phyloP scores from a whole-genome alignment of 345 rosid genomes.

The Salix caprea region DNA sequence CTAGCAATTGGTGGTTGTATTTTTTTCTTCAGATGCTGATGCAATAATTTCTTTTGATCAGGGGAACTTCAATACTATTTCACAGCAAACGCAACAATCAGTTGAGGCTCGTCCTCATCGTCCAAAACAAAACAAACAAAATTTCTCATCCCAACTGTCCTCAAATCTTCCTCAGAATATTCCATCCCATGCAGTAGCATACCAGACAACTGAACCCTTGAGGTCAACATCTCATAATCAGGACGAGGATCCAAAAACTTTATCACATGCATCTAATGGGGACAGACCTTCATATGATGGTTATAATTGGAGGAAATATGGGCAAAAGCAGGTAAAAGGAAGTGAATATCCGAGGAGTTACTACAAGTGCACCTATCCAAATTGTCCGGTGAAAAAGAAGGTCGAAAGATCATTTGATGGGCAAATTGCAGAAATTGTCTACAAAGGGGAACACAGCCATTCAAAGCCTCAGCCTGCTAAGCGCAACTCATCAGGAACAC shows the following conservation, averaged over 20 bases:
- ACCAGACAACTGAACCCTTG: slow-evolving; percentile 28
- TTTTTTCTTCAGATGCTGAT: background rate
- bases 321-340: slow-evolving; percentile 98
- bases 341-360: slow-evolving; percentile 95
- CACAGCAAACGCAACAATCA: slow-evolving; percentile 26
- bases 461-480: slow-evolving; percentile 72
- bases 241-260: slow-evolving; percentile 43
- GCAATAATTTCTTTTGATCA: slow-evolving; percentile 22
- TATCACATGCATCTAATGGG: slow-evolving; percentile 17
- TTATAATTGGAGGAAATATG: slow-evolving; percentile 97
- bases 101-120: slow-evolving; percentile 28
- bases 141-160: slow-evolving; percentile 30
- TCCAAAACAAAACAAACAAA: slow-evolving; percentile 32
- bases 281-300: slow-evolving; percentile 83
- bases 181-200: slow-evolving; percentile 26
- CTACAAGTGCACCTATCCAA: slow-evolving; percentile 88
- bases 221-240: slow-evolving; percentile 26
- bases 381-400: slow-evolving; percentile 89
- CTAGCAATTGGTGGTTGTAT: background rate
- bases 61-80: slow-evolving; percentile 43
- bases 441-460: slow-evolving; percentile 92
- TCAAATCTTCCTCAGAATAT: slow-evolving; percentile 25
- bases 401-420: slow-evolving; percentile 88
- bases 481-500: slow-evolving; percentile 43
- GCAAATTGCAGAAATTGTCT: slow-evolving; percentile 86